phyloP scores from a whole-genome alignment of 108 stramenopile genomes.

The Pseudonitzschia pungens region DNA sequence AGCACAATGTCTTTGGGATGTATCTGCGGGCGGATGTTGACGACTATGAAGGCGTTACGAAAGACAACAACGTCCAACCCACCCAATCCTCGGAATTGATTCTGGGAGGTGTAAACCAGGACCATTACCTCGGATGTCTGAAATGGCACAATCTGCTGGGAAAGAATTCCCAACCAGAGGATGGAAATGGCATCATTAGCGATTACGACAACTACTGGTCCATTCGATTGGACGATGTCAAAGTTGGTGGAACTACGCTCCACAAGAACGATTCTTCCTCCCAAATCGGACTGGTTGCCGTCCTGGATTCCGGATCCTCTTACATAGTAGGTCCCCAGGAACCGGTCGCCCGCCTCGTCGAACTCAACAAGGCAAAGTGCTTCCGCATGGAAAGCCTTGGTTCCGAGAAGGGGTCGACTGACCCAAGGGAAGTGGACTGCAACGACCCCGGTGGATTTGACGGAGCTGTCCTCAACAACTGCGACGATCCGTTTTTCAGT shows the following conservation, averaged over 20 bases:
- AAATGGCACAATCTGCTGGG: constrained; percentile 46
- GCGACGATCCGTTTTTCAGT: constrained; percentile 43
- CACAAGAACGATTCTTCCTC: background rate
- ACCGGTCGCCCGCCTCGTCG: constrained; percentile 66
- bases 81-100: constrained; percentile 39
- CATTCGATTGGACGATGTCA: constrained; percentile 67
- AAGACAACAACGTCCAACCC: background rate
- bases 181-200: constrained; percentile 18
- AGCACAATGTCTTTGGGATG: constrained; percentile 30
- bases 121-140: constrained; percentile 52
- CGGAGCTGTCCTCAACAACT: constrained; percentile 38
- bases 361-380: constrained; percentile 47
- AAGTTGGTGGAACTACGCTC: constrained; percentile 46
- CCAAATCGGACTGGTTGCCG: constrained; percentile 53
- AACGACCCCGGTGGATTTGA: constrained; percentile 31
- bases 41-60: constrained; percentile 30
- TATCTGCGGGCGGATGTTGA: constrained; percentile 35
- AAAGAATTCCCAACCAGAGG: constrained; percentile 25
- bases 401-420: background rate
- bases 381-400: constrained; percentile 26
- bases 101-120: constrained; percentile 50
- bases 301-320: constrained; percentile 92
- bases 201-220: constrained; percentile 81
- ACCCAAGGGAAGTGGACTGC: constrained; percentile 39
- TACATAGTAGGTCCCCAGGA: constrained; percentile 85